These are phyloP conservation scores for Crithidia expoeki DNA, from an alignment of 208 protist species.

Conservation along the genomic window DNA sequence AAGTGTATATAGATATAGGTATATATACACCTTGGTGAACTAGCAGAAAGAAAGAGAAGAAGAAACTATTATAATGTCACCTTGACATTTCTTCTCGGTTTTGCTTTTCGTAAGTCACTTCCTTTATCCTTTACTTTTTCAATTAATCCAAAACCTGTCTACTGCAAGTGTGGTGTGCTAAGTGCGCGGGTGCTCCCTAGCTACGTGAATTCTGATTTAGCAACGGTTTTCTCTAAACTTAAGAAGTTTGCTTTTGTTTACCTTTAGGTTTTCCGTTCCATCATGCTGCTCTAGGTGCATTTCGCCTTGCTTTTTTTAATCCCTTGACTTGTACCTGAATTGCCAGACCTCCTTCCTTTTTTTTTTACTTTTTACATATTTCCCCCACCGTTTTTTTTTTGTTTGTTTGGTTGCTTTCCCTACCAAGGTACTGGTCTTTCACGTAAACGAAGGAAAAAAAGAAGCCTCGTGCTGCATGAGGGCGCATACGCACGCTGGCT, in stretches of 20 bases:
- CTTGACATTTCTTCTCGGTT: background rate
- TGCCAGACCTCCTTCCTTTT: background rate
- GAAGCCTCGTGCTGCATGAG: too few species aligned
- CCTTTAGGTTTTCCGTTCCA: background rate
- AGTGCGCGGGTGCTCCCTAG: too few species aligned
- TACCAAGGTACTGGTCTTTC: too few species aligned
- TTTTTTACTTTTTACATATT: too few species aligned
- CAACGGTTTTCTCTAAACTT: too few species aligned
- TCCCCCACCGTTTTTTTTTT: too few species aligned
- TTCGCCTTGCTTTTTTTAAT: conserved; percentile 17
- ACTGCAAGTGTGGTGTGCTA: background rate
- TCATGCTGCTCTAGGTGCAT: conserved; percentile 13
- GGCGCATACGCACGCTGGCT: too few species aligned
- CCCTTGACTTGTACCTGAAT: background rate
- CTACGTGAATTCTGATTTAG: too few species aligned
- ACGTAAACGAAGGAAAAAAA: too few species aligned
- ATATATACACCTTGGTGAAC: too few species aligned
- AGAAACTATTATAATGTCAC: background rate
- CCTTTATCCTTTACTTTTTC: background rate
- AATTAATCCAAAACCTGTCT: background rate
- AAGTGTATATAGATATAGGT: too few species aligned
- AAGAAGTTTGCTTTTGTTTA: background rate
- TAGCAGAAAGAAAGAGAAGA: background rate
- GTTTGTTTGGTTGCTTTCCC: background rate
- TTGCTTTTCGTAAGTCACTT: background rate